A percentile compares a stretch with the other conserved stretches of the same genome.
These are phyloP conservation scores for Rubroshorea leprosula DNA, from an alignment of 345 rosid species.

Conservation along the genomic window DNA sequence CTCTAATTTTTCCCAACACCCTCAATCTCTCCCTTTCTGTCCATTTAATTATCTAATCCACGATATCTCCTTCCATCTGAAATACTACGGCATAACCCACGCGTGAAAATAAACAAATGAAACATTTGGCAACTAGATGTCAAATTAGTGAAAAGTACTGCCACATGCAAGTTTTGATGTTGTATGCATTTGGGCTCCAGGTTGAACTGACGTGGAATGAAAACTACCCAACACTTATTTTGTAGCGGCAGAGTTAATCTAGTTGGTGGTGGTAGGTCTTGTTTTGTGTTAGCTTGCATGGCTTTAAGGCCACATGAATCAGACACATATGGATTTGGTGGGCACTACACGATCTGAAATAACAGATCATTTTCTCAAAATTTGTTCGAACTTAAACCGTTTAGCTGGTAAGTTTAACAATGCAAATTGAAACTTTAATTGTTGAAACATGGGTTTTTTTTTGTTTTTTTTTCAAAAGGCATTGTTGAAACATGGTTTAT, in stretches of 20 bases:
- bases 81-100: neutral
- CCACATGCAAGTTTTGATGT: neutral
- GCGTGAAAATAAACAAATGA: constrained; percentile 1
- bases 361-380: too few species aligned
- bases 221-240: neutral
- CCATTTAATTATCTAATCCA: too few species aligned
- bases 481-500: too few species aligned
- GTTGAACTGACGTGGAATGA: neutral
- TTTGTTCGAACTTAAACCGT: too few species aligned
- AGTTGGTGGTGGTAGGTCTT: neutral
- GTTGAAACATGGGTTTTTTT: too few species aligned
- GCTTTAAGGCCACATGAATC: neutral
- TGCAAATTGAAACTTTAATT: too few species aligned
- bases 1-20: too few species aligned
- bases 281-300: neutral
- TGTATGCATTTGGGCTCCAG: neutral
- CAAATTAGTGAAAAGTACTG: neutral
- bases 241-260: neutral
- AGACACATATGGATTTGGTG: neutral
- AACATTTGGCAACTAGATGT: neutral
- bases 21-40: too few species aligned
- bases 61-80: too few species aligned
- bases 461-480: too few species aligned
- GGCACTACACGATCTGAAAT: too few species aligned
- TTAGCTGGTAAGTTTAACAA: too few species aligned